A percentile compares a stretch with the other conserved stretches of the same genome.
These are phyloP conservation scores for Syzygium grande DNA, from an alignment of 345 rosid species.

Conservation along the genomic window DNA sequence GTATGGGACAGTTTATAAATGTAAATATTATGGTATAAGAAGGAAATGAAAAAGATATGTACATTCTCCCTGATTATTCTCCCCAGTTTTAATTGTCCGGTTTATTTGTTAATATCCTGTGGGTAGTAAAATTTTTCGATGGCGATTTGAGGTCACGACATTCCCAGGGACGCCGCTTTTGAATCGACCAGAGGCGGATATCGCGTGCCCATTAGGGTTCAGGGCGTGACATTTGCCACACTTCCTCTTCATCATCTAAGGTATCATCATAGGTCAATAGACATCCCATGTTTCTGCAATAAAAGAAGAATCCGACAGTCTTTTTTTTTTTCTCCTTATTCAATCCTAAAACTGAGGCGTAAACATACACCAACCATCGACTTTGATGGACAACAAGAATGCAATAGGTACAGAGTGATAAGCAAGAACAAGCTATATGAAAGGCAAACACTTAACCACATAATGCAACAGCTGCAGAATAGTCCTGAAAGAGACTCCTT, in stretches of 20 bases:
- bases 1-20: too few relatives aligned
- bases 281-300: not conserved
- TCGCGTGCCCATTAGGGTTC: too few relatives aligned
- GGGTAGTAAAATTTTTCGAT: too few relatives aligned
- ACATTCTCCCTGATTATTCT: too few relatives aligned
- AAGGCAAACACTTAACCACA: slow-evolving; percentile 44
- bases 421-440: not conserved
- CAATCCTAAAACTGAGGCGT: slow-evolving; percentile 25
- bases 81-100: too few relatives aligned
- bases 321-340: slow-evolving; percentile 42
- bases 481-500: slow-evolving; percentile 51
- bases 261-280: not conserved
- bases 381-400: not conserved
- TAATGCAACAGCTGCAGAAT: slow-evolving; percentile 45
- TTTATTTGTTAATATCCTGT: too few relatives aligned
- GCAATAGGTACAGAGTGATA: not conserved
- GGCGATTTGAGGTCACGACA: too few relatives aligned
- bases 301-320: slow-evolving; percentile 17
- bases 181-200: too few relatives aligned
- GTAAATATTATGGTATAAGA: too few relatives aligned
- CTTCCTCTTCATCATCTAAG: not conserved
- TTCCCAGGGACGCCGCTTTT: too few relatives aligned
- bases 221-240: too few relatives aligned
- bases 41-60: too few relatives aligned
- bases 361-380: not conserved